Base-by-base conservation (phyloP, 768 basidiomycete species). In the Inosperma sp. region DNA sequence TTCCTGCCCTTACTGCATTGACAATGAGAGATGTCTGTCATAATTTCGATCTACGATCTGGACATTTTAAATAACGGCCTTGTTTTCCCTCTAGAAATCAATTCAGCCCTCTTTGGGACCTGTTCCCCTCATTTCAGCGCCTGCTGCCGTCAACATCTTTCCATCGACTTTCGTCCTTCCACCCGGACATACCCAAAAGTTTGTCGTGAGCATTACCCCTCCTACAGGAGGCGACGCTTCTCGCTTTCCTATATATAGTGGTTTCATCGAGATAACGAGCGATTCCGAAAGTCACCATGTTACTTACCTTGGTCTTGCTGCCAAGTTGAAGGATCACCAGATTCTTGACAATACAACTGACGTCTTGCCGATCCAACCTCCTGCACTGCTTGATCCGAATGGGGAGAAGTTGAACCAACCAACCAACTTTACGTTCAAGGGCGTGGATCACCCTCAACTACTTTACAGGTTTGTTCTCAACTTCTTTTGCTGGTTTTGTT, bases 231-330 rank as follows among this genome's bases (percentile, higher is more conserved):
- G 72, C n/a, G 63, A 78, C 46, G 67, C 75, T 22, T 60, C 66
- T 21, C 66, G 71, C 5, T 74, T 79, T 62, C 82, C 83, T 12
- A 67, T 82, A 45, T 82, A 74, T 65, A 80, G 79, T 21, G 82
- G 82, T 3, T 81, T 73, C 68, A 76, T 84, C 33, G 69, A 76
- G 49, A 59, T 76, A 27, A 65, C 67, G 43, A 70, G 65, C 43
- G 54, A 13, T 3, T 53, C 59, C 7, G 71, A 75, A 49, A 70
- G 56, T 27, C 61, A 66, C 31, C 68, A 73, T 26, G 68, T 74
- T 16, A 68, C 74, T 0, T 82, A 79, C 59, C 59, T 80, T 21
- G 79, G 79, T 61, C 61, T 63, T 9, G 57, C 44, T 17, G 64
- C 54, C 64, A 68, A 66, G 21, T 65, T 81, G 49, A 72, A 69